Base-by-base conservation (phyloP, 306 rosid genomes). In the Acacia acuminata region DNA sequence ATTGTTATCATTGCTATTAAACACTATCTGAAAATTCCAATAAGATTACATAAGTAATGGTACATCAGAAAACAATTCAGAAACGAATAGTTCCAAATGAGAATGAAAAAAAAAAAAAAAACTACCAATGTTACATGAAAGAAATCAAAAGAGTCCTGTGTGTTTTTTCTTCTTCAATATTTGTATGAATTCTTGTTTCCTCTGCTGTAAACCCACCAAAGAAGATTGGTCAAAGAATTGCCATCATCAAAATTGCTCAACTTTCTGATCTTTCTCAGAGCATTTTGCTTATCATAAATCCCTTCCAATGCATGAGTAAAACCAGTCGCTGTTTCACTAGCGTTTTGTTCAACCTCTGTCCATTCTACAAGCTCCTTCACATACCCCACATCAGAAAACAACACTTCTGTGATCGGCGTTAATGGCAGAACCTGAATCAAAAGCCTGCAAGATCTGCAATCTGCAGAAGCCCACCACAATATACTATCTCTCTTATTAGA, bases 141-240 rank as follows among this genome's bases (percentile, higher is more conserved):
- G 58, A 16, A 51, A 51, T 51, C 58, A 2, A 20, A 7, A 55
- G 25, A 55, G 63, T 55, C 24, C 63, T n/a, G 22, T 19, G 22
- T n/a, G 8, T 9, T 47, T 47, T 13, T 27, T 27, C 0, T 27
- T 15, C 4, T 16, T 71, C 38, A 44, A 44, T 20, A 50, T 71
- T 25, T 6, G 38, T 24, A 43, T 9, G 38, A 2, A 44, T 24
- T 13, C 20, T 30, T 84, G 47, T 51, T 60, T 17, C 84, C 82
- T 89, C 97, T 86, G 79, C 97, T 93, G 75, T 95, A 93, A 85
- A 90, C 79, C 98, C 98, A 94, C 98, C 97, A 95, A 8, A 95
- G 84, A 0, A 95, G 90, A 86, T 95, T 95, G 11, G 90, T 84
- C 64, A 89, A 89, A 0, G 96, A 76, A 81, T 87, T 92, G 43